phyloP scores from a whole-genome alignment of 1,284 basidiomycete species.

The Boletus sp. region DNA sequence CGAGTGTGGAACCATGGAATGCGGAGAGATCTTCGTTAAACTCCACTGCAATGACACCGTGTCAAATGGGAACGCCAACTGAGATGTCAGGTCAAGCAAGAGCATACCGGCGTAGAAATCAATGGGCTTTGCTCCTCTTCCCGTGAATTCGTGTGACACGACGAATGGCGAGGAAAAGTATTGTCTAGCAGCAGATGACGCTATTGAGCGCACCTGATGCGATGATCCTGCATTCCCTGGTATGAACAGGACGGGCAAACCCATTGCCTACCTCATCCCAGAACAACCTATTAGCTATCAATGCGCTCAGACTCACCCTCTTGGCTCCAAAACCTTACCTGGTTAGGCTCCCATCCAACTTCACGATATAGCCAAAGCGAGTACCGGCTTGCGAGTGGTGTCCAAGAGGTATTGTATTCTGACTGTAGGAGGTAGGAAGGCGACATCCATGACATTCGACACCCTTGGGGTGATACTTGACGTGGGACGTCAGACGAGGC shows the following conservation, averaged over 20 bases:
- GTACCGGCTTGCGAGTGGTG: conserved; percentile 70
- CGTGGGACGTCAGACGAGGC: conserved; percentile 39
- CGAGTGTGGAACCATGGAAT: conserved; percentile 86
- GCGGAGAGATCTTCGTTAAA: conserved; percentile 98
- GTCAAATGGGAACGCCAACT: neutral
- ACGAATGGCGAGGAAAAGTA: conserved; percentile 60
- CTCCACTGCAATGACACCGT: conserved; percentile 58
- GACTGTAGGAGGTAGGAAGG: conserved; percentile 80
- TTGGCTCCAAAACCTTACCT: conserved; percentile 42
- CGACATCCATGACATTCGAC: conserved; percentile 97
- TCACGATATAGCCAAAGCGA: conserved; percentile 90
- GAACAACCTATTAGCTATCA: conserved; percentile 7
- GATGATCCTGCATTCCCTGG: conserved; percentile 97
- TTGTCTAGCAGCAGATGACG: conserved; percentile 82
- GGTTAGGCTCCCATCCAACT: conserved; percentile 70
- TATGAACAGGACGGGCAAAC: conserved; percentile 88
- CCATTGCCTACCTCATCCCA: conserved; percentile 26
- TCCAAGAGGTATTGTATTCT: conserved; percentile 62
- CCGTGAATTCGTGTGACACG: conserved; percentile 48
- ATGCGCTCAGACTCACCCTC: neutral
- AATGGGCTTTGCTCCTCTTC: conserved; percentile 50
- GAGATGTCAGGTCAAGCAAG: neutral
- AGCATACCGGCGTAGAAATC: conserved; percentile 80
- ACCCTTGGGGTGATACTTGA: conserved; percentile 75
- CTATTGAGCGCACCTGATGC: conserved; percentile 91